Evolutionary conservation across 371 early-diverging fungal genomes (phyloP).

Genomic region (Lichtheimia hyalospora): DNA sequence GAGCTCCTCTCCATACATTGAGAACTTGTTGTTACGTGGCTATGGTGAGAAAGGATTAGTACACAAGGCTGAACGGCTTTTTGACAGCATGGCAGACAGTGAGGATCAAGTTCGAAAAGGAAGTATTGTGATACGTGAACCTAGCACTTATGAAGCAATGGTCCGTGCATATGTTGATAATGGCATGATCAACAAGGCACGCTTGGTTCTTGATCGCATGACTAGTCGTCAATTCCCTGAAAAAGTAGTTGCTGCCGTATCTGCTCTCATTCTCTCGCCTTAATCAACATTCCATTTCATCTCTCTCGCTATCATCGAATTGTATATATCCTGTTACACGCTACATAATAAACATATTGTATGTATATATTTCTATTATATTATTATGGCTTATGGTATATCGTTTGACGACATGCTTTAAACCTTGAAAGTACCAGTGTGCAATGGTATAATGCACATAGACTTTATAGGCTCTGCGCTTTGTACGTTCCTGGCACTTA

Average conservation of each 20-base stretch:
- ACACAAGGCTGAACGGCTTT: conserved; percentile 48
- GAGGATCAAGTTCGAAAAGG: conserved; percentile 19
- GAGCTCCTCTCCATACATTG: conserved; percentile 60
- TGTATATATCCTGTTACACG: too few species aligned
- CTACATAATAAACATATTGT: too few species aligned
- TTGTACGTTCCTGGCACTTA: too few species aligned
- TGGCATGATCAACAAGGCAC: conserved; percentile 42
- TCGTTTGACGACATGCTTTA: too few species aligned
- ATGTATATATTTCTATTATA: too few species aligned
- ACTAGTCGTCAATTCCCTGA: conserved; percentile 47
- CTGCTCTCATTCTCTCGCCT: conserved; percentile 20
- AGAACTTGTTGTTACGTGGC: conserved; percentile 63
- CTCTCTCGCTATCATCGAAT: too few species aligned
- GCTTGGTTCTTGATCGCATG: conserved; percentile 38
- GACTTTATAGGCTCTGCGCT: too few species aligned
- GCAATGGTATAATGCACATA: too few species aligned
- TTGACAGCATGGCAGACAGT: conserved; percentile 55
- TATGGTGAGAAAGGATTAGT: conserved; percentile 50
- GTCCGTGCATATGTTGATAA: conserved; percentile 56
- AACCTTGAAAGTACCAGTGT: too few species aligned
- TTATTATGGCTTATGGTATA: too few species aligned
- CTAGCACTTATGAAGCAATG: conserved; percentile 68
- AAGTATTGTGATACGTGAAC: conserved; percentile 43
- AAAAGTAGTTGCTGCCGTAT: conserved; percentile 42
- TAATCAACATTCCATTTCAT: too few species aligned